Evolutionary conservation across 306 rosid species (phyloP).

Genomic region (Acacia acuminata): DNA sequence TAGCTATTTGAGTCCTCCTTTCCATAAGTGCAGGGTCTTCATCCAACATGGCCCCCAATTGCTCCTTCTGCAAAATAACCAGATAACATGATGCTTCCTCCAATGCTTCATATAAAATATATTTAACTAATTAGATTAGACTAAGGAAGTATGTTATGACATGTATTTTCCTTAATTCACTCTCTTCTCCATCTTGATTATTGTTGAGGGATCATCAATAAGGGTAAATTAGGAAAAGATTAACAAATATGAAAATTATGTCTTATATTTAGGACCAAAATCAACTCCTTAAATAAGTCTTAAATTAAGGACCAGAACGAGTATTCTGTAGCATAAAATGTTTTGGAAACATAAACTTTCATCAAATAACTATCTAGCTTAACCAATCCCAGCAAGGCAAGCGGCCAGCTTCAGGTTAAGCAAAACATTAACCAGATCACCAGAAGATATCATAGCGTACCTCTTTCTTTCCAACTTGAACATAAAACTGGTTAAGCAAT

Average conservation of each 20-base stretch:
- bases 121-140: too few species aligned
- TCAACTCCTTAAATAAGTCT: too few species aligned
- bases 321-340: constrained; percentile 8
- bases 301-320: accelerated
- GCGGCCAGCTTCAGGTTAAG: background rate
- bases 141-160: too few species aligned
- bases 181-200: too few species aligned
- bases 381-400: too few species aligned
- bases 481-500: constrained; percentile 73
- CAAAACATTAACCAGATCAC: constrained; percentile 11
- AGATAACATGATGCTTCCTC: background rate
- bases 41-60: constrained; percentile 90
- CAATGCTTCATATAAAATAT: too few species aligned
- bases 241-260: too few species aligned
- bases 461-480: constrained; percentile 90
- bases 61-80: constrained; percentile 75
- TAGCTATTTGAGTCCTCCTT: constrained; percentile 72
- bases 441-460: constrained; percentile 44
- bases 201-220: too few species aligned
- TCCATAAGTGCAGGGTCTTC: constrained; percentile 98
- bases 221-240: too few species aligned
- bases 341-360: background rate
- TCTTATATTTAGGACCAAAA: too few species aligned
- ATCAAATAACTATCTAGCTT: background rate
- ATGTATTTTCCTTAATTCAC: too few species aligned